These are phyloP conservation scores for Scleromitrula shiraiana DNA, from an alignment of 2,329 filamentous ascomycete genomes.

Conservation along the genomic window DNA sequence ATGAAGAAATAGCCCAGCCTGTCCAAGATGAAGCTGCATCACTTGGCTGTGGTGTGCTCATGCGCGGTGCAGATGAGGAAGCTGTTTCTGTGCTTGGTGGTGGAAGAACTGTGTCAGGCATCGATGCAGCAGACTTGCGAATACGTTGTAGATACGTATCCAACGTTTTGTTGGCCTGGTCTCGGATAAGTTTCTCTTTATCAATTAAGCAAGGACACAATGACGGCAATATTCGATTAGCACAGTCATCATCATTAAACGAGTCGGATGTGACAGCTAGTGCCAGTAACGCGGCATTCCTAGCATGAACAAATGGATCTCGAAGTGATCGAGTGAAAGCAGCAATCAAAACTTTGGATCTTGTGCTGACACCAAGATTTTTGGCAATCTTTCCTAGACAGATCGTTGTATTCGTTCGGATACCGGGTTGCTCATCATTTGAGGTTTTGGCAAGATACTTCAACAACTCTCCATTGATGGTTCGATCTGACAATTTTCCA, in stretches of 20 bases:
- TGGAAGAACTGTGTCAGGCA: conserved; percentile 75
- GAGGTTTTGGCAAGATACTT: conserved; percentile 90
- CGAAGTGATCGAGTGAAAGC: conserved; percentile 84
- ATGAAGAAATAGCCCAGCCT: conserved; percentile 97
- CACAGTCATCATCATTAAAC: conserved; percentile 86
- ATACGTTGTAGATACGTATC: conserved; percentile 79
- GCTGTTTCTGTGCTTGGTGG: conserved; percentile 45
- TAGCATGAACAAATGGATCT: conserved; percentile 90
- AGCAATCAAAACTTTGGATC: conserved; percentile 85
- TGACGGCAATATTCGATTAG: conserved; percentile 71
- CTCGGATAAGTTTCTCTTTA: conserved; percentile 89
- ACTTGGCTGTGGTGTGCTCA: conserved; percentile 67
- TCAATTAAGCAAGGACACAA: conserved; percentile 82
- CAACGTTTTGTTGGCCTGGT: conserved; percentile 83
- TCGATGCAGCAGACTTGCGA: conserved; percentile 64
- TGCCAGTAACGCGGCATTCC: conserved; percentile 82
- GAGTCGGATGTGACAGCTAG: conserved; percentile 76
- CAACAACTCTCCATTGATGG: conserved; percentile 87
- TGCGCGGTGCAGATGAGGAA: conserved; percentile 51
- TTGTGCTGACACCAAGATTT: conserved; percentile 68
- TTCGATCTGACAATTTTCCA: conserved; percentile 81
- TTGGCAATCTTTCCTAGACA: conserved; percentile 94
- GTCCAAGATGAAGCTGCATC: conserved; percentile 66
- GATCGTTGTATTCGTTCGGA: conserved; percentile 96
- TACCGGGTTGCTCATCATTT: conserved; percentile 95